These are phyloP conservation scores for Aspergillus cavernicola DNA, from an alignment of 495 filamentous ascomycete genomes.

Conservation along the genomic window DNA sequence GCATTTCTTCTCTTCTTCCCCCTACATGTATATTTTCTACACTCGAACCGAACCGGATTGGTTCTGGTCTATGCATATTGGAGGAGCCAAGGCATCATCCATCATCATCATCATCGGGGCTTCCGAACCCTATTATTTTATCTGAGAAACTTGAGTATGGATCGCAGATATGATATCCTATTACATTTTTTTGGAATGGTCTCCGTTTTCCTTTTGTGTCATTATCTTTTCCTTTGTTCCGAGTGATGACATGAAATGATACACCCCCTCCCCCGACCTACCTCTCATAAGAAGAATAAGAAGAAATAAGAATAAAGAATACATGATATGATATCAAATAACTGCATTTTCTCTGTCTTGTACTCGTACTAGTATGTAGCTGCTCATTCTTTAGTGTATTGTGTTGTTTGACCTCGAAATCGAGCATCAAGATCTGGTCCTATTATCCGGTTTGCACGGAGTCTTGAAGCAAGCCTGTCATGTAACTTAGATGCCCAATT, in stretches of 20 bases:
- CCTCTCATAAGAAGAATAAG: neutral
- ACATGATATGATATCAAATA: neutral
- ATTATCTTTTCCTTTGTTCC: conserved; percentile 22
- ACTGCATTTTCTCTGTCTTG: too few relatives aligned
- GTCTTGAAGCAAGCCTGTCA: too few relatives aligned
- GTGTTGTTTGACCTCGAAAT: too few relatives aligned
- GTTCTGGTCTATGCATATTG: neutral
- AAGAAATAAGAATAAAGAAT: conserved; percentile 4
- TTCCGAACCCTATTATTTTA: too few relatives aligned
- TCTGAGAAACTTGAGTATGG: too few relatives aligned
- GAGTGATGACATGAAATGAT: conserved; percentile 19
- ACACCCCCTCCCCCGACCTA: neutral
- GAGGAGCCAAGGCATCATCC: conserved; percentile 6
- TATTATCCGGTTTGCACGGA: too few relatives aligned
- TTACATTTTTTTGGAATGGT: neutral
- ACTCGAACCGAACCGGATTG: neutral
- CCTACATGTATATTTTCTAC: neutral
- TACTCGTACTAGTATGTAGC: too few relatives aligned
- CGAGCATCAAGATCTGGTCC: too few relatives aligned
- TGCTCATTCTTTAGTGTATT: too few relatives aligned
- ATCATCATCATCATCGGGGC: conserved; percentile 3
- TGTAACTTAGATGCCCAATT: too few relatives aligned
- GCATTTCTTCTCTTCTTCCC: neutral
- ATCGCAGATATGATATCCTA: neutral
- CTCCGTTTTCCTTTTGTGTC: conserved; percentile 13